These are phyloP conservation scores for Tylopilus intermedius DNA, from an alignment of 768 basidiomycete genomes.

Conservation along the genomic window DNA sequence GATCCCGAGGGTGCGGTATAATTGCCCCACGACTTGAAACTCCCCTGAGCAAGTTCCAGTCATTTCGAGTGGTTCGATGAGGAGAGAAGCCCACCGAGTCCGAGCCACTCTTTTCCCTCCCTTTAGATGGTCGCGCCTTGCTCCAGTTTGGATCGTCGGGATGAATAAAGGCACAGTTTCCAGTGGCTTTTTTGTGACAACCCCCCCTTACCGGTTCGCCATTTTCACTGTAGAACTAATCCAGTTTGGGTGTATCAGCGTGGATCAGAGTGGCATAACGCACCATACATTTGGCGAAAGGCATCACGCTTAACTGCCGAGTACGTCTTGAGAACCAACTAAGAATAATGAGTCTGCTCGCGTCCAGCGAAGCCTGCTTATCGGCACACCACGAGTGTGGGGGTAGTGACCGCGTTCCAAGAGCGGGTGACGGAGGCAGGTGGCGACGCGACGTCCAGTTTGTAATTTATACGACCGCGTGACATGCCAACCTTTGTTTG, in stretches of 20 bases:
- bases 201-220: slow-evolving; percentile 27
- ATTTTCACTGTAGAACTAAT: slow-evolving; percentile 28
- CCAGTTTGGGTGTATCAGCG: not conserved
- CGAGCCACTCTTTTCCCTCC: slow-evolving; percentile 13
- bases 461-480: not conserved
- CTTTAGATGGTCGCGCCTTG: slow-evolving; percentile 10
- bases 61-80: not conserved
- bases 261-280: slow-evolving; percentile 8
- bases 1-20: not conserved
- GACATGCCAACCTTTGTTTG: not conserved
- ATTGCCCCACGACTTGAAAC: slow-evolving; percentile 8
- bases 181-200: slow-evolving; percentile 18
- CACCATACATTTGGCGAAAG: slow-evolving; percentile 22
- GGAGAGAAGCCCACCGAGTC: slow-evolving; percentile 14
- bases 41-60: slow-evolving; percentile 3
- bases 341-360: not conserved
- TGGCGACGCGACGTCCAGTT: not conserved
- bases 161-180: slow-evolving; percentile 29
- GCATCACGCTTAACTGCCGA: slow-evolving; percentile 16
- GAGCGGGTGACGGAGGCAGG: not conserved
- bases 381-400: not conserved
- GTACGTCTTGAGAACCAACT: not conserved
- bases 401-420: not conserved
- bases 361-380: not conserved
- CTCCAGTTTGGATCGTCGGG: slow-evolving; percentile 24